Evolutionary conservation across 2,329 filamentous ascomycete species (phyloP).

Genomic region (Fusarium continuum): DNA sequence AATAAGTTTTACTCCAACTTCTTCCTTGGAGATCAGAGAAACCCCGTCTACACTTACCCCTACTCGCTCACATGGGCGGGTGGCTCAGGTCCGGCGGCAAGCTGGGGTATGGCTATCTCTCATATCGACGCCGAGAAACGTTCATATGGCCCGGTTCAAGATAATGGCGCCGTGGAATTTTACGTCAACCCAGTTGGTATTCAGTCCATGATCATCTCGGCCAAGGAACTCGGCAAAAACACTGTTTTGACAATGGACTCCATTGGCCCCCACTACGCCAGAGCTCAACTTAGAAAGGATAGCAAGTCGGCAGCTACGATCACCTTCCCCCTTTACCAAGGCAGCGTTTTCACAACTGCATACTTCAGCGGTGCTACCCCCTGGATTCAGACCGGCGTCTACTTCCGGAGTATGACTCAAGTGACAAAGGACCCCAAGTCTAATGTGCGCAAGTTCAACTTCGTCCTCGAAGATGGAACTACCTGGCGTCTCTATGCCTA

Average conservation of each 20-base stretch:
- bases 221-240: conserved; percentile 71
- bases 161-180: conserved; percentile 69
- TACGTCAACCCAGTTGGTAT: conserved; percentile 86
- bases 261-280: conserved; percentile 67
- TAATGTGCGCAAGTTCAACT: conserved; percentile 78
- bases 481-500: conserved; percentile 85
- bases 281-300: conserved; percentile 72
- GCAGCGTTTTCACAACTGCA: conserved; percentile 87
- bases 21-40: conserved; percentile 76
- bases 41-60: conserved; percentile 77
- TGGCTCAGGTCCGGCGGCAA: conserved; percentile 68
- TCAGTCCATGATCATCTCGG: conserved; percentile 82
- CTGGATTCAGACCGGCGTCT: conserved; percentile 76
- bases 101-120: conserved; percentile 81
- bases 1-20: conserved; percentile 88
- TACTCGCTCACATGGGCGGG: conserved; percentile 76
- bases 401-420: conserved; percentile 74
- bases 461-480: conserved; percentile 75
- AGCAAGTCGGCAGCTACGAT: conserved; percentile 67
- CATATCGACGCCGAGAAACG: conserved; percentile 76
- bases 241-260: conserved; percentile 66
- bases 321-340: conserved; percentile 85
- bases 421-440: conserved; percentile 65
- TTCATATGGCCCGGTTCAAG: conserved; percentile 69
- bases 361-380: conserved; percentile 77